These are phyloP conservation scores for Geoglossum cookeanum DNA, from an alignment of 2,329 filamentous ascomycete species.

Conservation along the genomic window DNA sequence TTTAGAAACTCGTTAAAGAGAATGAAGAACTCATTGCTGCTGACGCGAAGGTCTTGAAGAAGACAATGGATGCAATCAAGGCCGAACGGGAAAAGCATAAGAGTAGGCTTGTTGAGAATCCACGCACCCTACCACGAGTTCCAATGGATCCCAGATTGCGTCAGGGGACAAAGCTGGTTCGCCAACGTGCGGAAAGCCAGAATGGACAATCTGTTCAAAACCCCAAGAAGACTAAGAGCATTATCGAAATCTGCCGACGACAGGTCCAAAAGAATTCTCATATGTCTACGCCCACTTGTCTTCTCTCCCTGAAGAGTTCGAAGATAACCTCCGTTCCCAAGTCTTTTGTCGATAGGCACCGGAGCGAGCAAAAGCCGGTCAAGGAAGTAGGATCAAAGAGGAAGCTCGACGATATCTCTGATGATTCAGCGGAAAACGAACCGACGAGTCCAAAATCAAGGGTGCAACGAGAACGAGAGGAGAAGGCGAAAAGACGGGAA, in stretches of 20 bases:
- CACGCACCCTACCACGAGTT: background rate
- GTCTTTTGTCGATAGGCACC: background rate
- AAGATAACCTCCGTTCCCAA: background rate
- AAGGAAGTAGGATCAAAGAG: background rate
- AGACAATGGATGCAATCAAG: conserved; percentile 36
- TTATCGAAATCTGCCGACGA: background rate
- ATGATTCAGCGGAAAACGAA: background rate
- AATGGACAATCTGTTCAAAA: background rate
- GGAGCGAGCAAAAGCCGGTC: background rate
- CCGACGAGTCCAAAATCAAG: background rate
- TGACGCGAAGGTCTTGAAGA: conserved; percentile 38
- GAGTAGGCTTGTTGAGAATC: conserved; percentile 34
- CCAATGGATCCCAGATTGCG: background rate
- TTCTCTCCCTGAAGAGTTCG: background rate
- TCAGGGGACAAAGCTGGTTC: conserved; percentile 21
- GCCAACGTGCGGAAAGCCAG: conserved; percentile 18
- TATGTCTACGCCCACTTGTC: background rate
- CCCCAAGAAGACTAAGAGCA: background rate
- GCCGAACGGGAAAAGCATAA: conserved; percentile 37
- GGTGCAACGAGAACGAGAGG: background rate
- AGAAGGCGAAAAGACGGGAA: background rate
- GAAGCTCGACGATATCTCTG: background rate
- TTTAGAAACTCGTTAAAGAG: conserved; percentile 39
- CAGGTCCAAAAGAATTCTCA: background rate
- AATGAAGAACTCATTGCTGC: conserved; percentile 36